These are phyloP conservation scores for Amaranthus cruentus DNA, from an alignment of 148 eudicot genomes.

Conservation along the genomic window DNA sequence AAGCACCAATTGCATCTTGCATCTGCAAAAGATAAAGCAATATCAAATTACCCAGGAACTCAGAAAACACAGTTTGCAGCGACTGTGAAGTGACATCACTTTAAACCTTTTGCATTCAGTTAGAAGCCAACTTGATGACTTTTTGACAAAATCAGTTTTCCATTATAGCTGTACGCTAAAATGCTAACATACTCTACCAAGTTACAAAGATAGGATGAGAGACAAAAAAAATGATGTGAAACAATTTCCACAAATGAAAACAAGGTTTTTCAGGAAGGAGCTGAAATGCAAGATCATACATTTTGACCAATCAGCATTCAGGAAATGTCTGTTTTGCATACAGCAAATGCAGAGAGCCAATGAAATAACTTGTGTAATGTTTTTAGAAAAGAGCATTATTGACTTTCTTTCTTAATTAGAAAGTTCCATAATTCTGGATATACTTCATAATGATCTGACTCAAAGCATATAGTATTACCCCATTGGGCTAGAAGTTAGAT, in stretches of 20 bases:
- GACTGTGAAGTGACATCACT: constrained; percentile 20
- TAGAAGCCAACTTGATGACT: constrained; percentile 31
- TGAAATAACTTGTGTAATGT: not conserved
- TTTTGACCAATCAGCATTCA: not conserved
- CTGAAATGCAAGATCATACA: not conserved
- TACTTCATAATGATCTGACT: too few relatives aligned
- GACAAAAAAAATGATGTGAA: not conserved
- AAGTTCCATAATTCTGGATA: not conserved
- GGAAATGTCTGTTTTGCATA: not conserved
- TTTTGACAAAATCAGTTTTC: constrained; percentile 22
- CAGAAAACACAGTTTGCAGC: not conserved
- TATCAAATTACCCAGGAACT: not conserved
- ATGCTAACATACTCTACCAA: constrained; percentile 28
- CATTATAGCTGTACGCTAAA: constrained; percentile 24
- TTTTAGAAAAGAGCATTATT: not conserved
- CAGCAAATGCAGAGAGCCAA: not conserved
- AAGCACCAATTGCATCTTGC: constrained; percentile 55
- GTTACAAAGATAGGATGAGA: constrained; percentile 10
- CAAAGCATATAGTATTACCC: not conserved
- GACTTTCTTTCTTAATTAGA: not conserved
- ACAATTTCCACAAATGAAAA: not conserved
- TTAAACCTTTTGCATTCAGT: constrained; percentile 22
- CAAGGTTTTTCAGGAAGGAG: not conserved
- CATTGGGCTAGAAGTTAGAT: too few relatives aligned
- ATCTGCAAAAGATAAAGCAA: constrained; percentile 34